Evolutionary conservation across 1,284 basidiomycete species (phyloP).

Genomic region (Veloporphyrellus conicus): DNA sequence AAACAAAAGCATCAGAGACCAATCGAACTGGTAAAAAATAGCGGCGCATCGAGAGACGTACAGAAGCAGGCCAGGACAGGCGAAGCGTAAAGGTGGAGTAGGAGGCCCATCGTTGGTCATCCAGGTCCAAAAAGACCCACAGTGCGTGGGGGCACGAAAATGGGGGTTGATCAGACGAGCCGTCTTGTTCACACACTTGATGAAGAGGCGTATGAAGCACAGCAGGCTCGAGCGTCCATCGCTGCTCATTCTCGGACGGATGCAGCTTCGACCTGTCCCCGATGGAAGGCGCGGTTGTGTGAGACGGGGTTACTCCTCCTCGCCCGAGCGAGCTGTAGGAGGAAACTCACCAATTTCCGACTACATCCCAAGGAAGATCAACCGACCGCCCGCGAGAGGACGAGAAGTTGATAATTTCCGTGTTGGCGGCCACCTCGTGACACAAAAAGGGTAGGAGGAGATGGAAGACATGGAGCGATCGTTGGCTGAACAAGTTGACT

Average conservation of each 20-base stretch:
- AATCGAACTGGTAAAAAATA: no score
- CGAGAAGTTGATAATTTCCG: constrained; percentile 61
- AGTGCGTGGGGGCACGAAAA: constrained; percentile 47
- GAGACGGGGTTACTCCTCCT: constrained; percentile 10
- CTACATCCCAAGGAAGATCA: constrained; percentile 26
- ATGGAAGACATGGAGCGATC: constrained; percentile 17
- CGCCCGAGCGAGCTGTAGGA: constrained; percentile 25
- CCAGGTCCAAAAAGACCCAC: constrained; percentile 55
- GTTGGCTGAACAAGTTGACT: constrained; percentile 4
- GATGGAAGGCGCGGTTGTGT: not conserved
- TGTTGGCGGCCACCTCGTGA: constrained; percentile 46
- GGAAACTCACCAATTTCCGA: constrained; percentile 39
- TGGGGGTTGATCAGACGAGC: constrained; percentile 5
- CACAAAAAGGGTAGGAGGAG: constrained; percentile 24
- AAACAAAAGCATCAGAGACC: no score
- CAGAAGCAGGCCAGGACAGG: constrained; percentile 63
- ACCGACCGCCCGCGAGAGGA: constrained; percentile 27
- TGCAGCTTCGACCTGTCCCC: constrained; percentile 32
- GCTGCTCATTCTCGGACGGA: constrained; percentile 28
- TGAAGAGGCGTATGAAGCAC: constrained; percentile 38
- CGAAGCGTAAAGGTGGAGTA: constrained; percentile 56
- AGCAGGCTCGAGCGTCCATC: constrained; percentile 43
- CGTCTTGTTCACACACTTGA: constrained; percentile 31
- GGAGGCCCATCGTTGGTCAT: constrained; percentile 41
- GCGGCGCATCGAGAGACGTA: constrained; percentile 45